Conservation (phyloP, 2,329 filamentous ascomycete species). For the Diaporthe eres region DNA sequence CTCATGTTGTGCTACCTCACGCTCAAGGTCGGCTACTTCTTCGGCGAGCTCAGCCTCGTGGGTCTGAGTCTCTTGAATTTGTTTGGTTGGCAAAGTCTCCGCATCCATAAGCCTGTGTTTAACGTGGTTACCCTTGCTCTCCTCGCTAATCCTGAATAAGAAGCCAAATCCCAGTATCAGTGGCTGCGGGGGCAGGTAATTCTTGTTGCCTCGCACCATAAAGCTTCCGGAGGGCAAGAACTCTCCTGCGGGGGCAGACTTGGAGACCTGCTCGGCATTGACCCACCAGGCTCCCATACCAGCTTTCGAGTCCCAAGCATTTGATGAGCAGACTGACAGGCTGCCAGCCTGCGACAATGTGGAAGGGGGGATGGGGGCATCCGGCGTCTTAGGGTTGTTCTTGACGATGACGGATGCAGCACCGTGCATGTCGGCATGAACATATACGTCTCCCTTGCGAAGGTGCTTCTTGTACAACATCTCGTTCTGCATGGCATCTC, state of each 20-base stretch:
- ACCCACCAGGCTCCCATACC: constrained; percentile 98
- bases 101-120: constrained; percentile 72
- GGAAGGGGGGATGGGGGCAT: constrained; percentile 91
- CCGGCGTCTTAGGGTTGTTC: constrained; percentile 82
- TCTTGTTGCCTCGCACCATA: constrained; percentile 87
- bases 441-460: constrained; percentile 90
- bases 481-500: constrained; percentile 91
- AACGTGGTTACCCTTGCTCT: constrained; percentile 84
- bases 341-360: constrained; percentile 93
- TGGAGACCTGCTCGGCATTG: constrained; percentile 88
- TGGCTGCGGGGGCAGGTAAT: constrained; percentile 89
- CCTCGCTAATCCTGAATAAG: constrained; percentile 89
- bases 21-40: constrained; percentile 48
- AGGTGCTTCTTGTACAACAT: constrained; percentile 90
- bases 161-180: constrained; percentile 89
- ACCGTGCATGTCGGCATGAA: constrained; percentile 90
- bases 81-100: not conserved
- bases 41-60: constrained; percentile 25
- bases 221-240: constrained; percentile 85
- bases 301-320: constrained; percentile 96
- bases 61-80: not conserved
- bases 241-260: constrained; percentile 84
- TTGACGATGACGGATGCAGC: constrained; percentile 91
- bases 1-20: constrained; percentile 47
- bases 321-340: constrained; percentile 86